Base-by-base conservation (phyloP, 1,284 basidiomycete genomes). In the Cerioporus squamosus region DNA sequence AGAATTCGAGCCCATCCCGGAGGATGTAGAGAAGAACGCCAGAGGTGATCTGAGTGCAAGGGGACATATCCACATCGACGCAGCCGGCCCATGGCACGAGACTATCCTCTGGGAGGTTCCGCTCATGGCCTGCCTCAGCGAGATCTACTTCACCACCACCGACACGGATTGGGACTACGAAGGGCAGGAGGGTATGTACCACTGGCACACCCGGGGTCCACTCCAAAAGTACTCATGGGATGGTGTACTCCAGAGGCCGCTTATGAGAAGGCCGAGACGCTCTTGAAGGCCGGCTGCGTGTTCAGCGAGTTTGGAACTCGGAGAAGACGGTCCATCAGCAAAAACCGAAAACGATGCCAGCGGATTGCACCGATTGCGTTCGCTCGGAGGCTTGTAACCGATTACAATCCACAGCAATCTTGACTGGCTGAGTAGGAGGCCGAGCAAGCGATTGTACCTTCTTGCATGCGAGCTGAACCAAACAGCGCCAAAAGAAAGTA, bases 21-120 rank as follows among this genome's bases (percentile, higher is more conserved):
- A 77, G 2, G 78, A 84, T 57, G 73, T 75, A 20, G 75, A 86
- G 36, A 74, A 74, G 54, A 40, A 64, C 42, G 57, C 52, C 23
- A 51, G 14, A 20, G 51, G 39, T 12, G 59, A 61, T 29, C 43
- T 33, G 17, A 22, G 20, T 2, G 48, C 59, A n/a, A 49, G 62
- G 5, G 97, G 97, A 0, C 75, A 82, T 55, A 79, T 98, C 39
- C 85, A 90, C 53, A 88, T 98, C 59, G 82, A 85, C 57, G 86
- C 89, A 10, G 70, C 72, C 29, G 97, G 97, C 0, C 81, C 82
- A 3, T 99, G 97, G 97, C 77, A 78, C 1, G 94, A 98, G 63
- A 87, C 93, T 7, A 98, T 99, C 59, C 77, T 98, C 18, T 99
- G 97, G 87, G 97, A 99, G 75, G 95, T 98, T 0, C 95, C 94